Percentiles rank a stretch among this genome's conserved stretches.
Evolutionary conservation across 495 filamentous ascomycete genomes (phyloP).

Genomic region (Xylaria bambusicola): DNA sequence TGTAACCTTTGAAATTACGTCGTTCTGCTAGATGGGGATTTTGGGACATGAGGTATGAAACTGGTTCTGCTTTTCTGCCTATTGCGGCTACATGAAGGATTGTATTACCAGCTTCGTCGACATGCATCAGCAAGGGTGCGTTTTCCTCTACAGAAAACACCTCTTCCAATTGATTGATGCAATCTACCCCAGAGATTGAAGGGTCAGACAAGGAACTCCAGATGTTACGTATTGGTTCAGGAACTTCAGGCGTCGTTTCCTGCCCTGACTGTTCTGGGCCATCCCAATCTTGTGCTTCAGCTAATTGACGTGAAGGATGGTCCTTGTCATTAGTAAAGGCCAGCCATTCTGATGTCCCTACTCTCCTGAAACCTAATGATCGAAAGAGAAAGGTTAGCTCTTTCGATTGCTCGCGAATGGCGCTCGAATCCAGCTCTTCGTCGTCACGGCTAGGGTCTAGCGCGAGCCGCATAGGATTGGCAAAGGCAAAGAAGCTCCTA

Average conservation of each 20-base stretch:
- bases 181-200: not conserved
- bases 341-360: constrained; percentile 7
- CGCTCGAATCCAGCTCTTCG: not conserved
- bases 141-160: not conserved
- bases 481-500: not conserved
- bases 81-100: constrained; percentile 4
- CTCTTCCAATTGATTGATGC: not conserved
- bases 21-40: not conserved
- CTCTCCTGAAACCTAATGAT: constrained; percentile 27
- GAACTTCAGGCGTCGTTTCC: no score
- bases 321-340: constrained; percentile 19
- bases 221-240: not conserved
- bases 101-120: not conserved
- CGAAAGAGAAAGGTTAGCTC: constrained; percentile 28
- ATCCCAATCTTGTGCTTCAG: not conserved
- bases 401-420: not conserved
- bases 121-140: not conserved
- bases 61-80: constrained; percentile 1
- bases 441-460: not conserved
- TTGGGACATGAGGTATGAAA: not conserved
- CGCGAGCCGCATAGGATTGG: not conserved
- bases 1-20: not conserved
- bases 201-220: not conserved
- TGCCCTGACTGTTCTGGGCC: no score
- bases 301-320: constrained; percentile 17